Conservation (phyloP, 108 stramenopile genomes). For the Cyclotella kingstonii region DNA sequence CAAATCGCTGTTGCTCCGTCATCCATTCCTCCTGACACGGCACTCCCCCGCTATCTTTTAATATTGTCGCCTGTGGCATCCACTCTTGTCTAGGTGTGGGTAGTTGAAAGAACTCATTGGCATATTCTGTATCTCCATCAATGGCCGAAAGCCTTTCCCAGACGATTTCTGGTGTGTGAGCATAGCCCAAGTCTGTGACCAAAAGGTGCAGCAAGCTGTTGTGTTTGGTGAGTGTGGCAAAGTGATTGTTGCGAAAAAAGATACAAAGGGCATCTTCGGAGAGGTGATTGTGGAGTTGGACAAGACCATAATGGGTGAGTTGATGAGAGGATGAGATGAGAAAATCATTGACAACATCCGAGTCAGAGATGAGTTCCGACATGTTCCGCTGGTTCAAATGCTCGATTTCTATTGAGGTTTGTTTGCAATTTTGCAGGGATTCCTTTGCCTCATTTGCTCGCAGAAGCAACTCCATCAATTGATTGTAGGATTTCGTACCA, state of each 20-base stretch:
- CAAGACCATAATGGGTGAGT: constrained; percentile 86
- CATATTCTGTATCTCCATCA: constrained; percentile 85
- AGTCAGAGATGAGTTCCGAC: constrained; percentile 46
- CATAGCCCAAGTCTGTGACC: constrained; percentile 94
- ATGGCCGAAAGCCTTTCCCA: constrained; percentile 92
- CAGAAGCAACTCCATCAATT: constrained; percentile 87
- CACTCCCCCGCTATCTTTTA: too few species aligned
- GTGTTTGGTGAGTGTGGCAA: constrained; percentile 88
- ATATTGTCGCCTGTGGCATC: constrained; percentile 38
- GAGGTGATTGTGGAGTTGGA: constrained; percentile 69
- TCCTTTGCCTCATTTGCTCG: constrained; percentile 59
- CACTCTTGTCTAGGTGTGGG: constrained; percentile 31
- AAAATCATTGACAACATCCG: constrained; percentile 62
- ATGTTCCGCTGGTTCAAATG: constrained; percentile 19
- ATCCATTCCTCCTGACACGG: constrained; percentile 14
- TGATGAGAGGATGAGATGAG: constrained; percentile 74
- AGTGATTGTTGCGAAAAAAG: constrained; percentile 98
- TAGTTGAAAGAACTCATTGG: constrained; percentile 48
- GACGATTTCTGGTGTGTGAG: constrained; percentile 69
- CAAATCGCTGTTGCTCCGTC: constrained; percentile 21
- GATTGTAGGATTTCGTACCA: constrained; percentile 85
- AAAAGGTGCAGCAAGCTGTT: constrained; percentile 75
- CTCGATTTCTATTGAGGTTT: too few species aligned
- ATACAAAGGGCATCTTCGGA: constrained; percentile 72
- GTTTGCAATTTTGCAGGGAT: background rate